phyloP scores from a whole-genome alignment of 2,329 filamentous ascomycete species.

The Ophiocordyceps robertsii region DNA sequence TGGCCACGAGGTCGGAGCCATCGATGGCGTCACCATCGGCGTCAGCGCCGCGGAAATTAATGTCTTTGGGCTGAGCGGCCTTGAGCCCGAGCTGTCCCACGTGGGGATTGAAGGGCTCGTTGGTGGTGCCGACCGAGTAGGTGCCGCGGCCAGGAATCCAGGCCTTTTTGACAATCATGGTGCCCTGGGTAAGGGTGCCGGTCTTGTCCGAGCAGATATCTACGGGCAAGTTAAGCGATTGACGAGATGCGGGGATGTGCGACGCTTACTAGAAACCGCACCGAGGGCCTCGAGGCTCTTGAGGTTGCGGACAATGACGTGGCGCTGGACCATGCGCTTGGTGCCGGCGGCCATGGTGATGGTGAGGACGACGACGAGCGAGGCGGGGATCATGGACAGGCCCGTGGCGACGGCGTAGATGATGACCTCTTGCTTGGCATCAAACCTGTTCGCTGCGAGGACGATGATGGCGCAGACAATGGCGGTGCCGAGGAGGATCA shows the following conservation, averaged over 20 bases:
- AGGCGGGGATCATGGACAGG: slow-evolving; percentile 36
- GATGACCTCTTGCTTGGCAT: slow-evolving; percentile 23
- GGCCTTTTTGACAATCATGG: slow-evolving; percentile 40
- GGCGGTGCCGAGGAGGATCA: slow-evolving; percentile 50
- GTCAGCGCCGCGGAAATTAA: slow-evolving; percentile 13
- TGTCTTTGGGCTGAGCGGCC: slow-evolving; percentile 20
- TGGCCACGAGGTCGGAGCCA: slow-evolving; percentile 20
- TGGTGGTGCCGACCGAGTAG: slow-evolving; percentile 32
- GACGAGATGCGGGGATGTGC: slow-evolving; percentile 1
- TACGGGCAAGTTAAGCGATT: slow-evolving; percentile 11
- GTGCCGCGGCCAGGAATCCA: slow-evolving; percentile 35
- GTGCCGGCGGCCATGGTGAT: slow-evolving; percentile 46
- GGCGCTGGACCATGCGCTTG: slow-evolving; percentile 36
- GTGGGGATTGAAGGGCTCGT: slow-evolving; percentile 43
- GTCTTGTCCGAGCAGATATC: slow-evolving; percentile 46
- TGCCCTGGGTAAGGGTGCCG: slow-evolving; percentile 38
- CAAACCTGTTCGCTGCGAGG: slow-evolving; percentile 27
- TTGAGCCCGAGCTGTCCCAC: slow-evolving; percentile 30
- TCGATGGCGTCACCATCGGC: slow-evolving; percentile 13
- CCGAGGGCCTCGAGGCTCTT: slow-evolving; percentile 39
- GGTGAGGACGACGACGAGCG: slow-evolving; percentile 37
- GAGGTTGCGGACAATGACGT: slow-evolving; percentile 39
- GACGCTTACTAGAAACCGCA: slow-evolving; percentile 30
- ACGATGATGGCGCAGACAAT: slow-evolving; percentile 31
- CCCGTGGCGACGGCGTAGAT: slow-evolving; percentile 31